Evolutionary conservation across 202 grass and related monocot species (phyloP), one percentile per base, ranked within the genome.

Genomic region (Schoenoplectus triqueter): DNA sequence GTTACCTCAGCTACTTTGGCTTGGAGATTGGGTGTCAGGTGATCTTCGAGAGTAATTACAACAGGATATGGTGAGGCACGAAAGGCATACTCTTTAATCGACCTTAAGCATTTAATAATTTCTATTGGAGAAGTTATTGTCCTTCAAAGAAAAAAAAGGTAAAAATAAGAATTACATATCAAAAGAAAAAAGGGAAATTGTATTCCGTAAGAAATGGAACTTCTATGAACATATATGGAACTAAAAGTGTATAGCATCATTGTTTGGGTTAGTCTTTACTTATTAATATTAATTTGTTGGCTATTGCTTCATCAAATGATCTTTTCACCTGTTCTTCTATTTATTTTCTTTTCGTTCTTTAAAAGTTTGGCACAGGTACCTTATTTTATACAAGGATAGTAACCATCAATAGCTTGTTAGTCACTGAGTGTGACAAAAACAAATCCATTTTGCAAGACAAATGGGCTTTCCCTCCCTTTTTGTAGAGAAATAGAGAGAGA

Each of bases 31-130:
- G 89, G 69, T 66, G 93, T 93, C 3, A 95, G 93, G 83, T 95
- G 93, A 89, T 95, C 93, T 85, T 96, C 94, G 10, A 96, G 86
- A 81, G 94, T 96, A 69, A 96, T 96, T n/a, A 96, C 84, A 85
- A 96, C 83, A 85, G 94, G 94, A 87, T 93, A 96, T 0, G 44
- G 31, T 3, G 94, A 91, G 2, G 91, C 88, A 72, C 40, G 71
- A 77, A 96, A 96, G n/a, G 94, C 94, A 14, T 91, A 85, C 31
- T 93, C 89, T 88, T 93, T 96, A 86, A 96, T 96, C 45, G 93
- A 93, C 84, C 85, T 85, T 70, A 96, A 90, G 83, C 93, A 96
- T 87, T 61, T 90, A 82, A 93, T 84, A 57, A 95, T 89, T 85
- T 86, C 80, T 85, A 95, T 78, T 8, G 87, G 91, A 20, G 91